Percentiles rank a stretch among this genome's conserved stretches.
phyloP scores from a whole-genome alignment of 208 protist species.

The Trichomonas gallinae region DNA sequence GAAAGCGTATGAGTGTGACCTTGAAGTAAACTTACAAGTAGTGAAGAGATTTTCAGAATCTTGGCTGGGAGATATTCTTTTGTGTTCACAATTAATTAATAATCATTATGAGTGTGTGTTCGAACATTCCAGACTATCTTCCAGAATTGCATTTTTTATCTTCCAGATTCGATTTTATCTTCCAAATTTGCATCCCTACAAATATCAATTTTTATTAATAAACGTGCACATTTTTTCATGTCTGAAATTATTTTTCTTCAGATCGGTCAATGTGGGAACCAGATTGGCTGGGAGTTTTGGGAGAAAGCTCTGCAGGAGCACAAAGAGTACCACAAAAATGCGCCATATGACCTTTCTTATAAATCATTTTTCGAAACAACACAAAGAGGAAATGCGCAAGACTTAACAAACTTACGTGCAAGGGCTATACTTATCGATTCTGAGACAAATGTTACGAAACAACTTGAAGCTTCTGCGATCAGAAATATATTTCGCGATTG shows the following conservation, averaged over 20 bases:
- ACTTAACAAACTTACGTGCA: constrained; percentile 34
- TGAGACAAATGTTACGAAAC: constrained; percentile 71
- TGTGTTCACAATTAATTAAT: no score
- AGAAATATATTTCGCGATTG: background rate
- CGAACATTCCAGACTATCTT: no score
- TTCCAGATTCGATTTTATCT: no score
- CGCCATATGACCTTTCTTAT: background rate
- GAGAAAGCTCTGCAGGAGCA: constrained; percentile 79
- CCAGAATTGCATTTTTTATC: no score
- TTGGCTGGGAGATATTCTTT: no score
- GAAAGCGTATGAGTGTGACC: no score
- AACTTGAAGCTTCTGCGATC: constrained; percentile 17
- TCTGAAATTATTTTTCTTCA: constrained; percentile 38
- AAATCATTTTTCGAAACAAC: constrained; percentile 12
- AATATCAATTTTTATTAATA: background rate
- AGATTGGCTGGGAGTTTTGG: constrained; percentile 76
- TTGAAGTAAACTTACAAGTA: no score
- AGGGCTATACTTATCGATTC: constrained; percentile 80
- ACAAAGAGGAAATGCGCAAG: background rate
- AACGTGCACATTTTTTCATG: constrained; percentile 4
- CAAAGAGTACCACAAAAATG: constrained; percentile 43
- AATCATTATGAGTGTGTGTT: no score
- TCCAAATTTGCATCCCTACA: no score
- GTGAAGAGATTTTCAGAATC: no score
- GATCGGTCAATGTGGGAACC: constrained; percentile 46